Evolutionary conservation across 345 rosid species (phyloP), one percentile per base, ranked within the genome.

Genomic region (Firmiana major): DNA sequence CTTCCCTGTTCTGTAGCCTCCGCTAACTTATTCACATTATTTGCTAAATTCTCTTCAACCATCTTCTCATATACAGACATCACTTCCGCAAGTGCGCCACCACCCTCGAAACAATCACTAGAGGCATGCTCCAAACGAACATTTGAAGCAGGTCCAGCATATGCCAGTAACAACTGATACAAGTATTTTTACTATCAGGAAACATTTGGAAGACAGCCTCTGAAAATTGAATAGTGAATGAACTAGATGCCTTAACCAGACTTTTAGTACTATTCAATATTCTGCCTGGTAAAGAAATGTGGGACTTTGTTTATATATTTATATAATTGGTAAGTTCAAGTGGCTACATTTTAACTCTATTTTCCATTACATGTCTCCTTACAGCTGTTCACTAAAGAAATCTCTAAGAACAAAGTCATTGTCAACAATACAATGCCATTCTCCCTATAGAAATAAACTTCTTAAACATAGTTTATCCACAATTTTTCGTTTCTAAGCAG

Each of bases 81-180:
- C 64, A 90, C 85, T 80, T 95, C 94, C 65, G 91, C 91, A 55
- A 90, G 86, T 34, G 94, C 99, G 80, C 88, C 90, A 77, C 92
- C 93, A 76, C 73, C 85, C 38, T 72, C 72, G 68, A 90, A 87
- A 81, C 83, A 57, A 83, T 92, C 87, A 36, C 80, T 53, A 21
- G 90, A 81, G 76, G 75, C 84, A 66, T 28, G 85, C 84, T 95
- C 99, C 69, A 95, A 89, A 11, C 98, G 89, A 65, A 93, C 84
- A 80, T 90, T 90, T 80, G 97, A 93, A 65, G 97, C 85, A 68
- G 99, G 93, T 80, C 99, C 99, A 80, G 97, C 95, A 86, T 90
- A 83, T 48, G 94, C 88, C 76, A 89, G 54, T 9, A 95, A 81
- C 76, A 90, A 80, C 99, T 95, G 82, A 75, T 24, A 68, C 77